Conservation (phyloP, 2,329 filamentous ascomycete species). For the Neonectria hederae region DNA sequence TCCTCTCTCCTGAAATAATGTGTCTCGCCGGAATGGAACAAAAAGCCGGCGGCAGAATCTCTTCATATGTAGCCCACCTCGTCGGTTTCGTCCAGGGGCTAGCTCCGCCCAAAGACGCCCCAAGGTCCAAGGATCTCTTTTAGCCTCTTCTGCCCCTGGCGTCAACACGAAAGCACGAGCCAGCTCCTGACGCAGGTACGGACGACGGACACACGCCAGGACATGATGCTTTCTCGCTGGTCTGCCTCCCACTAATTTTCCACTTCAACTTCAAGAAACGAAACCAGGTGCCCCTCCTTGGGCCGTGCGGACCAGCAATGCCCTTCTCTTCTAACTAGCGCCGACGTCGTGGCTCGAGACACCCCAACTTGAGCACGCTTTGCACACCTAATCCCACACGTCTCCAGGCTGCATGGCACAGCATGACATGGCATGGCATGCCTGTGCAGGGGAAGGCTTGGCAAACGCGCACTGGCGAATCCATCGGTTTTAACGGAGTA, state of each 20-base stretch:
- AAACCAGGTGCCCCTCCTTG: constrained; percentile 2
- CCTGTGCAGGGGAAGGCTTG: constrained; percentile 11
- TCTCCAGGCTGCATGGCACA: constrained; percentile 11
- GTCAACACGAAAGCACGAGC: constrained; percentile 42
- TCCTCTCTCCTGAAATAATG: constrained; percentile 17
- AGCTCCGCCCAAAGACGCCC: constrained; percentile 22
- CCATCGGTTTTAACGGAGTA: constrained; percentile 1
- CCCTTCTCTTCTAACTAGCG: not conserved
- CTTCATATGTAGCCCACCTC: constrained; percentile 14
- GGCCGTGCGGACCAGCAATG: constrained; percentile 1
- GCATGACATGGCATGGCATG: constrained; percentile 23
- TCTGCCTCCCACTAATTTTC: constrained; percentile 2
- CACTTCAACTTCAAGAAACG: constrained; percentile 2
- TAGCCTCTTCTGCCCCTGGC: constrained; percentile 32
- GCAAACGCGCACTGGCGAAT: not conserved
- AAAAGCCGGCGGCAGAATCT: constrained; percentile 10
- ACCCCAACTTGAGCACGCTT: constrained; percentile 5
- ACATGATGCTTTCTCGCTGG: constrained; percentile 4
- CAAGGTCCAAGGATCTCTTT: constrained; percentile 15
- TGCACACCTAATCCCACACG: not conserved
- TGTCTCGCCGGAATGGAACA: not conserved
- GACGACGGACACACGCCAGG: constrained; percentile 22
- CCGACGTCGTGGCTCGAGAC: constrained; percentile 2
- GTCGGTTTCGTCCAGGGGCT: constrained; percentile 30
- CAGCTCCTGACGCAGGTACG: constrained; percentile 41